phyloP scores from a whole-genome alignment of 177 flowering plant species.

The Vitis hybrid region DNA sequence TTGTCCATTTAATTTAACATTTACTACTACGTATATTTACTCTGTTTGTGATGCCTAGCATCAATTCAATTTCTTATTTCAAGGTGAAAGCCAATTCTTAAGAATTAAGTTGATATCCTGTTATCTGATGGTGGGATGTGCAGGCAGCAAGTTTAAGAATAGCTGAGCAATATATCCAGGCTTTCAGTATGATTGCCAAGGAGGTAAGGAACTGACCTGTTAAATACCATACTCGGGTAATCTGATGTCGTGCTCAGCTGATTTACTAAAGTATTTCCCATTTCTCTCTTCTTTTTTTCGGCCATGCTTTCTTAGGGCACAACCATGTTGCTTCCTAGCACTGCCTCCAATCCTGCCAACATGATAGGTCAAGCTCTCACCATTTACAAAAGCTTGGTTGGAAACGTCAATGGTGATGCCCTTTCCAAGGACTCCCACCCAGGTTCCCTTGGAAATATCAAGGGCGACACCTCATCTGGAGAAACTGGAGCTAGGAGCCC shows the following conservation, averaged over 20 bases:
- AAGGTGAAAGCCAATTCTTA: not conserved
- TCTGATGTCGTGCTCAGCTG: not conserved
- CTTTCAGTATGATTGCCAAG: constrained; percentile 78
- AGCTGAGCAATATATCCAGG: constrained; percentile 85
- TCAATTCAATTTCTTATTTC: no score
- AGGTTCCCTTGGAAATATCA: constrained; percentile 5
- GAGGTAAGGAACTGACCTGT: constrained; percentile 44
- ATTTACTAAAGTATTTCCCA: not conserved
- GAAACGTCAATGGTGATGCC: constrained; percentile 21
- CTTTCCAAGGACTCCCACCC: constrained; percentile 15
- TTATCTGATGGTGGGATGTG: constrained; percentile 4
- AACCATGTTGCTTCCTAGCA: constrained; percentile 79
- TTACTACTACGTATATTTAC: no score
- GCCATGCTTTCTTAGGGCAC: constrained; percentile 50
- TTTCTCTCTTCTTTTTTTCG: not conserved
- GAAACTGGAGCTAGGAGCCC: constrained; percentile 11
- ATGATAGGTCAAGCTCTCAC: constrained; percentile 72
- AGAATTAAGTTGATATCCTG: not conserved
- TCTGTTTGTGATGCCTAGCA: no score
- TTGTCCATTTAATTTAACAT: no score
- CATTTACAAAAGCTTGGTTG: constrained; percentile 68
- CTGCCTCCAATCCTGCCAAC: constrained; percentile 58
- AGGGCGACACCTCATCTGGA: constrained; percentile 14
- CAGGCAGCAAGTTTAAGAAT: constrained; percentile 93
- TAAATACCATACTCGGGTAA: not conserved